Evolutionary conservation across 768 basidiomycete species (phyloP), one percentile per base, ranked within the genome.

Genomic region (Serpula lacrymans): DNA sequence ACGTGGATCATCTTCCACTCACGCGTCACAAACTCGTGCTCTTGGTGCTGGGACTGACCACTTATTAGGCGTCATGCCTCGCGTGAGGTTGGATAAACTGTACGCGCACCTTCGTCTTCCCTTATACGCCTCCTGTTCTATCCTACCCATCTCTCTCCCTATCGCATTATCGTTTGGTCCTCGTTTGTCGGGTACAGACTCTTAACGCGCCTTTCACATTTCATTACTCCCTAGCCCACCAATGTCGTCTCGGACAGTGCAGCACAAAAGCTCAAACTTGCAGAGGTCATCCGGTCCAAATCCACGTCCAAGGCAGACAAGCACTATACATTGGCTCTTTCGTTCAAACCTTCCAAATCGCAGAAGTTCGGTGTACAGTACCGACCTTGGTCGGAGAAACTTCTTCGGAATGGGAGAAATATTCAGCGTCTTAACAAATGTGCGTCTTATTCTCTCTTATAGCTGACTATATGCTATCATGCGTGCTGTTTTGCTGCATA

Each of bases 371-470:
- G 81, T 80, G 14, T 63, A 83, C 43, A 77, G 79, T 14, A 58
- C 69, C 28, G 80, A 83, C 55, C 64, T 78, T 35, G 78, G 77
- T 55, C 81, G 78, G 54, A 72, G 86, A 41, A 80, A 80, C 46
- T 77, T 88, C 47, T 90, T 90, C 47, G 87, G 88, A 20, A 73
- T 90, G 68, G 77, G 84, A 37, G 88, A 90, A 45, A 79, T 92
- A 39, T 62, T 90, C 25, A 74, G 77, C 16, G 88, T 90, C 14
- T 61, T 90, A 16, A 67, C 82, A 22, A 88, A 88, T 48, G 88
- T 87, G 67, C 34, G 81, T 63, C 21, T 10, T 29, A 33, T 34
- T 31, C 35, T 37, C 45, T 27, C 23, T 28, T 10, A 16, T 11
- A 20, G 22, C 14, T 18, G 21, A 23, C 49, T 48, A 43, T 36